Conservation (phyloP, 2,329 filamentous ascomycete genomes). For the Ophiostoma sp. region DNA sequence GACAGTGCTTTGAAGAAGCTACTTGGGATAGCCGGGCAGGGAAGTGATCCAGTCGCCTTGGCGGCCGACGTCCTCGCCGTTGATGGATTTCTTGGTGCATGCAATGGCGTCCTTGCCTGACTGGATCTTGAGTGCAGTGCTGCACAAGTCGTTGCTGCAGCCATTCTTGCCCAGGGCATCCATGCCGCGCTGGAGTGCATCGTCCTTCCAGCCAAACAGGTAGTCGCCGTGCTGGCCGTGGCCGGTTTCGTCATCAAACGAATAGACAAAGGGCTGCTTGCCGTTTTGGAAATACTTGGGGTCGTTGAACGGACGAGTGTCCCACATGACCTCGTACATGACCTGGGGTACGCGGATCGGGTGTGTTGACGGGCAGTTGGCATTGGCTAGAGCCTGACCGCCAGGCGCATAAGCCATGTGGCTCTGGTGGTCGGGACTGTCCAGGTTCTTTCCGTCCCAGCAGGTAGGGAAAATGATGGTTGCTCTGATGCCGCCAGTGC, state of each 20-base stretch:
- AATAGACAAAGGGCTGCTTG: not conserved
- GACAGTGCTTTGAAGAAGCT: not conserved
- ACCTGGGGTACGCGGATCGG: no score
- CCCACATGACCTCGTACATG: not conserved
- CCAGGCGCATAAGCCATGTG: slow-evolving; percentile 35
- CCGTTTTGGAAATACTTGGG: not conserved
- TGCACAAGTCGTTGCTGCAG: slow-evolving; percentile 5
- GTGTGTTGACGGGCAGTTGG: no score
- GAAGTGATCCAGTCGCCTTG: not conserved
- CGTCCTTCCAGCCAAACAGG: not conserved
- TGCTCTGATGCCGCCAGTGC: not conserved
- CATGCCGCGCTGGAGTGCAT: not conserved
- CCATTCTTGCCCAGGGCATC: not conserved
- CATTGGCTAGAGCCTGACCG: not conserved
- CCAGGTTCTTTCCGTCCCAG: slow-evolving; percentile 50
- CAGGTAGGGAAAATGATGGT: slow-evolving; percentile 37
- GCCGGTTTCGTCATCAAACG: not conserved
- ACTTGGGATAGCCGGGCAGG: not conserved
- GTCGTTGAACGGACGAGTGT: not conserved
- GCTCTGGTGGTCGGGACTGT: slow-evolving; percentile 43
- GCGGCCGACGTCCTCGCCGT: not conserved
- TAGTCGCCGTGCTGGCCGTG: not conserved
- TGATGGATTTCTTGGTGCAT: not conserved
- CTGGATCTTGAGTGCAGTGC: not conserved
- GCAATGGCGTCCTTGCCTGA: not conserved